Evolutionary conservation across 306 rosid genomes (phyloP).

Genomic region (Mimosa pudica): DNA sequence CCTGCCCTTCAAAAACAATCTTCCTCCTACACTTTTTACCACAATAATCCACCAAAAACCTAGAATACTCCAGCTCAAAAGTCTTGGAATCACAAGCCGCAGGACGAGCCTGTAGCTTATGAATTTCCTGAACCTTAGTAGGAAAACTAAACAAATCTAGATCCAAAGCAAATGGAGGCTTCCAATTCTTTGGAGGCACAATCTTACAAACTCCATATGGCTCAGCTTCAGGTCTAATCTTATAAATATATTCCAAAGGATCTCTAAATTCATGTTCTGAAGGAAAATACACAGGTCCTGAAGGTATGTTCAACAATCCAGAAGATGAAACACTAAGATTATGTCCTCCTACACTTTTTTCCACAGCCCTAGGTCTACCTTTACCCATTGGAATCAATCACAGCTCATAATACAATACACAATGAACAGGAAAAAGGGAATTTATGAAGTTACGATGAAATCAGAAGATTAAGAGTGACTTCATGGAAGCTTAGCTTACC

Average conservation of each 20-base stretch:
- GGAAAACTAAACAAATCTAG: conserved; percentile 71
- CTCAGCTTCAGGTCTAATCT: conserved; percentile 88
- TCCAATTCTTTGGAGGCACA: conserved; percentile 84
- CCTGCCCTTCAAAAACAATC: conserved; percentile 85
- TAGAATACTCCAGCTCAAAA: conserved; percentile 82
- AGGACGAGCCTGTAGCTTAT: conserved; percentile 84
- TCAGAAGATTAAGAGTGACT: not conserved
- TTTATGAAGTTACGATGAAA: not conserved
- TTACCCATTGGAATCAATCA: conserved; percentile 65
- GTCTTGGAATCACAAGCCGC: conserved; percentile 78
- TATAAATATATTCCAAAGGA: conserved; percentile 81
- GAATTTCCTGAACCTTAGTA: conserved; percentile 89
- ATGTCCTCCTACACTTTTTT: conserved; percentile 76
- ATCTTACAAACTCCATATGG: conserved; percentile 91
- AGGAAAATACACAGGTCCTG: conserved; percentile 86
- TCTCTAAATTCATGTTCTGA: conserved; percentile 86
- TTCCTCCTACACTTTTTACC: conserved; percentile 68
- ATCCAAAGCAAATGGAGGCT: conserved; percentile 90
- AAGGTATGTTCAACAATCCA: conserved; percentile 56
- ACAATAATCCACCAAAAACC: conserved; percentile 69
- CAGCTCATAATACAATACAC: conserved; percentile 26
- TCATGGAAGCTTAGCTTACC: conserved; percentile 31
- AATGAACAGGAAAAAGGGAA: conserved; percentile 23
- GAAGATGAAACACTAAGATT: conserved; percentile 51
- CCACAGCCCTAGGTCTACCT: conserved; percentile 92